phyloP scores from a whole-genome alignment of 2,329 filamentous ascomycete species.

The Sclerotinia glacialis region DNA sequence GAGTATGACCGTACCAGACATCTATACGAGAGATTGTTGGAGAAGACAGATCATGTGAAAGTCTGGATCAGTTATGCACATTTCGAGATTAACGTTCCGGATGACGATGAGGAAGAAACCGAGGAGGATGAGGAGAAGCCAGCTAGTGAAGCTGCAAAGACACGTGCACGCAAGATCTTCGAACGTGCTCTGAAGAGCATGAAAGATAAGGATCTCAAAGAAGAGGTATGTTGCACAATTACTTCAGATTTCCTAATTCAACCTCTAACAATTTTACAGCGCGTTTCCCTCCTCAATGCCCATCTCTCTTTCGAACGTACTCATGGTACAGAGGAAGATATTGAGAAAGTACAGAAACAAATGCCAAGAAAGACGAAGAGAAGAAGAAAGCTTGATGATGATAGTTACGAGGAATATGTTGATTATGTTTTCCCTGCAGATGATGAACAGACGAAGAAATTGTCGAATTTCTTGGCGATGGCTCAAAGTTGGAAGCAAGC shows the following conservation, averaged over 20 bases:
- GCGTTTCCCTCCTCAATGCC: conserved; percentile 85
- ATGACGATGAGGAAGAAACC: conserved; percentile 61
- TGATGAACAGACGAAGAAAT: conserved; percentile 78
- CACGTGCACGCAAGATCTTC: conserved; percentile 78
- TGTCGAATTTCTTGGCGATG: conserved; percentile 80
- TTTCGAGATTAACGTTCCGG: conserved; percentile 93
- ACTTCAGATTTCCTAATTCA: neutral
- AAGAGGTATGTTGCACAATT: conserved; percentile 57
- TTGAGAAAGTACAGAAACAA: conserved; percentile 82
- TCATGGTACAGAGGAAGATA: conserved; percentile 71
- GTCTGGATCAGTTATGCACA: conserved; percentile 99
- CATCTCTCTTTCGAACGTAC: conserved; percentile 91
- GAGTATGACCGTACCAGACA: conserved; percentile 80
- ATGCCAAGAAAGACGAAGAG: conserved; percentile 95
- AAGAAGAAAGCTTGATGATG: conserved; percentile 85
- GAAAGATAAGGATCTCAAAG: conserved; percentile 86
- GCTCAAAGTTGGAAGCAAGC: conserved; percentile 67
- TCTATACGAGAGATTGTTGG: conserved; percentile 84
- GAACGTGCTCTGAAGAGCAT: conserved; percentile 80
- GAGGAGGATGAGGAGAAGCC: conserved; percentile 56
- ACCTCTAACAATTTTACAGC: conserved; percentile 45
- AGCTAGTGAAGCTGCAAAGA: conserved; percentile 80
- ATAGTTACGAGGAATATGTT: conserved; percentile 92
- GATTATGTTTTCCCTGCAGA: conserved; percentile 97
- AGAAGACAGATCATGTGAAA: conserved; percentile 98